Conservation (phyloP, 148 eudicot species). For the Drosera capensis region DNA sequence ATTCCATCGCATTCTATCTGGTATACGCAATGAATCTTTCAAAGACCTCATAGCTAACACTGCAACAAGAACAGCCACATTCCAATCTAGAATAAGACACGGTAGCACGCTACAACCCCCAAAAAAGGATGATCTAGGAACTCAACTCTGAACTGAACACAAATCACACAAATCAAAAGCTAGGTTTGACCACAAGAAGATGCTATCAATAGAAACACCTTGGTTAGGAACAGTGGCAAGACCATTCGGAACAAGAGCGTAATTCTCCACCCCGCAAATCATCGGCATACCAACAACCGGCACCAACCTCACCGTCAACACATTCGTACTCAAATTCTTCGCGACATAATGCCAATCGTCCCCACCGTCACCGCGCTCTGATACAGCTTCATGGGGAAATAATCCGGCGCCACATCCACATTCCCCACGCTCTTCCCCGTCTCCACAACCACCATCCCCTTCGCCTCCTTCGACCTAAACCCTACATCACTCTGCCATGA, state of each 20-base stretch:
- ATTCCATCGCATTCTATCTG: constrained; percentile 98
- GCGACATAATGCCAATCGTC: constrained; percentile 54
- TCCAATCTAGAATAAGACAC: too few species aligned
- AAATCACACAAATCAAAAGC: neutral
- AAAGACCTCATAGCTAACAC: constrained; percentile 80
- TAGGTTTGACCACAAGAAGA: neutral
- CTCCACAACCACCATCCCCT: constrained; percentile 24
- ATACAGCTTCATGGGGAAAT: constrained; percentile 66
- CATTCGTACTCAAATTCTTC: constrained; percentile 54
- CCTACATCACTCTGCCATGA: constrained; percentile 63
- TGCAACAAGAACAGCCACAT: constrained; percentile 32
- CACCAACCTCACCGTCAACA: constrained; percentile 48
- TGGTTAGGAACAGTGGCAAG: constrained; percentile 66
- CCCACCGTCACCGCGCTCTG: constrained; percentile 28
- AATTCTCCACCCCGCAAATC: constrained; percentile 82
- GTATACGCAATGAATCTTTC: constrained; percentile 75
- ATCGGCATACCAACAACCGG: constrained; percentile 64
- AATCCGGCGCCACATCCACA: constrained; percentile 45
- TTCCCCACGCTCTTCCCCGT: constrained; percentile 27
- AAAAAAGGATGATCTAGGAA: too few species aligned
- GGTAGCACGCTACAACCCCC: too few species aligned
- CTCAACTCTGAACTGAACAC: too few species aligned
- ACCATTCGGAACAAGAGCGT: constrained; percentile 84
- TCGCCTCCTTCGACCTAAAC: constrained; percentile 22
- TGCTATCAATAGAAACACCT: constrained; percentile 27